A percentile compares a stretch with the other conserved stretches of the same genome.
phyloP scores from a whole-genome alignment of 139 green algal species.

The Tetraselmis striata region DNA sequence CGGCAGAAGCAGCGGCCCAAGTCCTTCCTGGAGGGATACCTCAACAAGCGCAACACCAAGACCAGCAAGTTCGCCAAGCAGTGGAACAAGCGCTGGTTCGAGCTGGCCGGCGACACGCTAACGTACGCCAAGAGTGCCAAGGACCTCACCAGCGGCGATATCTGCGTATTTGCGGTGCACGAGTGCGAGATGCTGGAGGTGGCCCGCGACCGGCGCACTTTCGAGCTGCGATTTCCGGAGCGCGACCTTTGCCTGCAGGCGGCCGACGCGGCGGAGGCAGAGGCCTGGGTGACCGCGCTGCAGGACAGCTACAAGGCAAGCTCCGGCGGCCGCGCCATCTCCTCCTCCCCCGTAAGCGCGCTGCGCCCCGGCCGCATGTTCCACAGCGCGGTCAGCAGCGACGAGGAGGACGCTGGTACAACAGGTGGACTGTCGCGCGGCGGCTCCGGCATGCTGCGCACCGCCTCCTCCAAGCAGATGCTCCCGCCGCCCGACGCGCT shows the following conservation, averaged over 20 bases:
- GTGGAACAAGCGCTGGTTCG: slow-evolving; percentile 6
- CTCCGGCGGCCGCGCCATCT: neutral
- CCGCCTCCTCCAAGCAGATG: neutral
- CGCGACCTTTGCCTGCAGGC: neutral
- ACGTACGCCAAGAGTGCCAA: slow-evolving; percentile 4
- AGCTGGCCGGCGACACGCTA: neutral
- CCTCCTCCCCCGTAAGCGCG: neutral
- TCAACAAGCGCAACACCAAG: slow-evolving; percentile 3
- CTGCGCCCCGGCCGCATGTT: neutral
- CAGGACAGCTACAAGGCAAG: neutral
- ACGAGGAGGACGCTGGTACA: neutral
- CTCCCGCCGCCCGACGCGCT: neutral
- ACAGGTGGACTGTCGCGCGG: neutral
- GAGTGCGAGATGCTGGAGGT: neutral
- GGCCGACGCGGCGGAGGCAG: neutral
- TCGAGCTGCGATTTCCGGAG: neutral
- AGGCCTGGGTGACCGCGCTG: neutral
- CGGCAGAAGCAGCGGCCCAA: neutral
- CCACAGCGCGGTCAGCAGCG: neutral
- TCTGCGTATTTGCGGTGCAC: neutral
- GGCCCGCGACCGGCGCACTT: neutral
- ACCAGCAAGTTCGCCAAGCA: neutral
- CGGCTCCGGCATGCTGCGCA: too few species aligned
- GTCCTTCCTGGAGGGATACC: neutral
- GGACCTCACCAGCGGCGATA: neutral